Conservation (phyloP, 495 filamentous ascomycete genomes). For the Xanthoparmelia taractica region DNA sequence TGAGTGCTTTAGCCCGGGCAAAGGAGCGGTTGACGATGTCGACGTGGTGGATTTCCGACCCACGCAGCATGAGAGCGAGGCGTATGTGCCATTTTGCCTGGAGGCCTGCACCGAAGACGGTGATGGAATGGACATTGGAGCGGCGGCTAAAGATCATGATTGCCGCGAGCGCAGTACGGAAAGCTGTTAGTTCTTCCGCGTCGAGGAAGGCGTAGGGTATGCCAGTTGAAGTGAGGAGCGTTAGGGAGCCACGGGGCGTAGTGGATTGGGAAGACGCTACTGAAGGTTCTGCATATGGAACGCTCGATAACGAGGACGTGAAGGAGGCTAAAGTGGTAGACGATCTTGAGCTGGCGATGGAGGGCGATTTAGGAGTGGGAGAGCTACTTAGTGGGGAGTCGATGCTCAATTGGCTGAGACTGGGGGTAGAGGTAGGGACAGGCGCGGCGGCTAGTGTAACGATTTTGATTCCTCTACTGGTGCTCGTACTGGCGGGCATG, state of each 20-base stretch:
- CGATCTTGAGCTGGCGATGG: conserved; percentile 20
- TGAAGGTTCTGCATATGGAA: conserved; percentile 48
- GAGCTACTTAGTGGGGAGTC: conserved; percentile 17
- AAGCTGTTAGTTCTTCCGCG: conserved; percentile 81
- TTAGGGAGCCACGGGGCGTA: conserved; percentile 69
- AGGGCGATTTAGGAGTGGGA: conserved; percentile 14
- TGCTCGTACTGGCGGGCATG: conserved; percentile 70
- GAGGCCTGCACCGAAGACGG: conserved; percentile 82
- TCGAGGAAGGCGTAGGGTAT: conserved; percentile 71
- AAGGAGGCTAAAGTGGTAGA: conserved; percentile 25
- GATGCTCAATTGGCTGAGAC: conserved; percentile 21
- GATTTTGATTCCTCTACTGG: conserved; percentile 56
- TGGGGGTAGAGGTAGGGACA: conserved; percentile 16
- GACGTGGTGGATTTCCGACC: conserved; percentile 62
- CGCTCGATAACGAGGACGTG: conserved; percentile 65
- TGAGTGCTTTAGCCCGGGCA: conserved; percentile 46
- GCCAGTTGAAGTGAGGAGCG: conserved; percentile 60
- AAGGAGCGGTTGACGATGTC: conserved; percentile 73
- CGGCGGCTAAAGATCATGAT: conserved; percentile 68
- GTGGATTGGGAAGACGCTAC: conserved; percentile 42
- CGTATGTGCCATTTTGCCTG: conserved; percentile 94
- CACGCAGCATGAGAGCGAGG: conserved; percentile 66
- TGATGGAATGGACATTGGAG: conserved; percentile 57
- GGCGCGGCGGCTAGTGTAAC: conserved; percentile 40
- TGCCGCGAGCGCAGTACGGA: conserved; percentile 81